phyloP scores from a whole-genome alignment of 129 eudicot genomes.

The Escallonia rubra region DNA sequence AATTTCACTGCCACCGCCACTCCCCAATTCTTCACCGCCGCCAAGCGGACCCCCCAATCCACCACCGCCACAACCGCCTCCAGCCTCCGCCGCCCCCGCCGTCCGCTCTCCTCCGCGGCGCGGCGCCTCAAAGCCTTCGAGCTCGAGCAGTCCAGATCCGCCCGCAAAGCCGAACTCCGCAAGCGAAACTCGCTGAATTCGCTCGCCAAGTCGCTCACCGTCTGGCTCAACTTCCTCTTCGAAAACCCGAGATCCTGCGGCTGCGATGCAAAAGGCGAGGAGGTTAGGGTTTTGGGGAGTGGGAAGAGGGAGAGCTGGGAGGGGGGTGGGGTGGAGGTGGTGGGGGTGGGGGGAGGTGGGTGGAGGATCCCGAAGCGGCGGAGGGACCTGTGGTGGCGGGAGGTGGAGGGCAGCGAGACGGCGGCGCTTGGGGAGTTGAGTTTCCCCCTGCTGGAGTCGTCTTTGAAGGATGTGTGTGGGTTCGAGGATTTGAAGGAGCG shows the following conservation, averaged over 20 bases:
- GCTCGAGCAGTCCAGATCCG: constrained; percentile 71
- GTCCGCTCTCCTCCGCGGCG: constrained; percentile 28
- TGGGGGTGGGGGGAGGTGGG: constrained; percentile 51
- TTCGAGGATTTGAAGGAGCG: constrained; percentile 85
- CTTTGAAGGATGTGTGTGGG: constrained; percentile 75
- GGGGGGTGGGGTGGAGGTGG: constrained; percentile 45
- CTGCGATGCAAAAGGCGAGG: constrained; percentile 47
- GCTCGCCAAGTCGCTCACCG: constrained; percentile 69
- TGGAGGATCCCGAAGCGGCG: constrained; percentile 80
- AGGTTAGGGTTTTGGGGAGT: constrained; percentile 23
- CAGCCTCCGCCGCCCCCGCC: constrained; percentile 22
- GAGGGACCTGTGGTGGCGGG: constrained; percentile 43
- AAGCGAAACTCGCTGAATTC: constrained; percentile 71
- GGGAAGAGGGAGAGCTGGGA: constrained; percentile 60
- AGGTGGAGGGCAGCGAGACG: constrained; percentile 22
- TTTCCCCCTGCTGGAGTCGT: constrained; percentile 38
- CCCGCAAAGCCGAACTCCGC: constrained; percentile 47
- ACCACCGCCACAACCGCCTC: constrained; percentile 13
- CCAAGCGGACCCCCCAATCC: constrained; percentile 55
- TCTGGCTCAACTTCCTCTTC: constrained; percentile 88
- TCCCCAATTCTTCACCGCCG: constrained; percentile 58
- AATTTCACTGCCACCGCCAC: constrained; percentile 22
- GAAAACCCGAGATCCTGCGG: constrained; percentile 84
- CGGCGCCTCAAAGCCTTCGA: constrained; percentile 56
- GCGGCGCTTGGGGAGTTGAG: constrained; percentile 21